Conservation (phyloP, 352 stramenopile genomes). For the Globisporangium canariense region DNA sequence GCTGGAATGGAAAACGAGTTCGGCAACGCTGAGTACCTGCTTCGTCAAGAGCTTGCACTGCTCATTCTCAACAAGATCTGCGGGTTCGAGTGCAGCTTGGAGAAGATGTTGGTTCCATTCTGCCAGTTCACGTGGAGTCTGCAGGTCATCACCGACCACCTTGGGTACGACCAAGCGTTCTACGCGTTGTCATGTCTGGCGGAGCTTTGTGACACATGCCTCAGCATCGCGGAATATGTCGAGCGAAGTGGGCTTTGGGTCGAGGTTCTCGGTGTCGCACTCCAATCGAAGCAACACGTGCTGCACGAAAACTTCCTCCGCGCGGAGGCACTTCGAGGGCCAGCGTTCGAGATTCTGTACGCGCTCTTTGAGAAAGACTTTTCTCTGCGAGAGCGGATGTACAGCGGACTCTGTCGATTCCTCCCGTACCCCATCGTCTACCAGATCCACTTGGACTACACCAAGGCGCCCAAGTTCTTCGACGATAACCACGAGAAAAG, state of each 20-base stretch:
- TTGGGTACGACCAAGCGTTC: slow-evolving; percentile 76
- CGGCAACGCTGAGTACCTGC: slow-evolving; percentile 73
- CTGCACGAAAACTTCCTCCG: slow-evolving; percentile 79
- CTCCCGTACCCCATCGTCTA: slow-evolving; percentile 81
- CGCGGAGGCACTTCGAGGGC: slow-evolving; percentile 67
- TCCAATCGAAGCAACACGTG: slow-evolving; percentile 77
- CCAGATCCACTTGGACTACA: slow-evolving; percentile 78
- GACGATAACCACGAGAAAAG: slow-evolving; percentile 84
- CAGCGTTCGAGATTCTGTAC: slow-evolving; percentile 81
- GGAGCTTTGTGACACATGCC: slow-evolving; percentile 72
- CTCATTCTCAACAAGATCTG: slow-evolving; percentile 83
- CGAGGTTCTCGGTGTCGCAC: slow-evolving; percentile 71
- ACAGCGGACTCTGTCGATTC: slow-evolving; percentile 65
- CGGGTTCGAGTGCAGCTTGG: slow-evolving; percentile 62
- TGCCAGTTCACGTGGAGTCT: slow-evolving; percentile 78
- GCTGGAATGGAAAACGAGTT: slow-evolving; percentile 63
- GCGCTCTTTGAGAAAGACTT: slow-evolving; percentile 73
- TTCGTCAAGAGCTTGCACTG: slow-evolving; percentile 68
- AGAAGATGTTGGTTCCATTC: slow-evolving; percentile 72
- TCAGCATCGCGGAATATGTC: slow-evolving; percentile 73
- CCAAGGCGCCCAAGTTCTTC: slow-evolving; percentile 67
- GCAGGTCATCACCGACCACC: slow-evolving; percentile 79
- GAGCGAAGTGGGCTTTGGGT: slow-evolving; percentile 73
- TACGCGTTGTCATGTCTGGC: slow-evolving; percentile 75
- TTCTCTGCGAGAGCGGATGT: slow-evolving; percentile 65